phyloP scores from a whole-genome alignment of 768 basidiomycete species.

The Neoboletus magnificus region DNA sequence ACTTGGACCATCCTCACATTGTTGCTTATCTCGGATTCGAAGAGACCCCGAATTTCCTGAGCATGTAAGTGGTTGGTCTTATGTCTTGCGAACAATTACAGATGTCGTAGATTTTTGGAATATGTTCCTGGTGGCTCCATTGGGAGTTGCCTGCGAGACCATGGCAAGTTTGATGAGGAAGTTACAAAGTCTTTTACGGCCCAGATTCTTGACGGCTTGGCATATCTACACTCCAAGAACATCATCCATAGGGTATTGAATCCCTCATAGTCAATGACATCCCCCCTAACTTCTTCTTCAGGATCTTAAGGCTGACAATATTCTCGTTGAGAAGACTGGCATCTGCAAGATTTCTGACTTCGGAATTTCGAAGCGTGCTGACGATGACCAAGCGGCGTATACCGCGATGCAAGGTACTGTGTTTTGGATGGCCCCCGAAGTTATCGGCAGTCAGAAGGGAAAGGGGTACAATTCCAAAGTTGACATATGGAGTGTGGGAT shows the following conservation, averaged over 20 bases:
- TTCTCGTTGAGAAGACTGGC: constrained; percentile 89
- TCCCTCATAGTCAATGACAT: neutral
- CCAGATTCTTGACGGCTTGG: constrained; percentile 88
- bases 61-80: constrained; percentile 65
- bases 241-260: constrained; percentile 84
- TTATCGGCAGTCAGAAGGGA: constrained; percentile 74
- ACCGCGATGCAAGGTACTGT: constrained; percentile 98
- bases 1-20: constrained; percentile 95
- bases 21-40: constrained; percentile 97
- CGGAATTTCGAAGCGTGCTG: constrained; percentile 95
- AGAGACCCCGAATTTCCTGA: constrained; percentile 81
- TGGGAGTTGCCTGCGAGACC: constrained; percentile 82
- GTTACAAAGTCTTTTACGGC: constrained; percentile 90
- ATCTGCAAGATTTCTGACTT: constrained; percentile 98
- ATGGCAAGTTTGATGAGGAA: constrained; percentile 89
- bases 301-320: constrained; percentile 98
- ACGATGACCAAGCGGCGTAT: constrained; percentile 77
- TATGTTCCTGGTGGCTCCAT: constrained; percentile 98
- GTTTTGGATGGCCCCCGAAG: constrained; percentile 99
- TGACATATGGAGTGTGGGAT: constrained; percentile 98
- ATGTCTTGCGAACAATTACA: neutral
- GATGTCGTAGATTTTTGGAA: constrained; percentile 79
- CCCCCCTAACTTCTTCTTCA: constrained; percentile 29
- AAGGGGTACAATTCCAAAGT: constrained; percentile 96
- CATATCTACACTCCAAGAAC: constrained; percentile 87